phyloP scores from a whole-genome alignment of 2,329 filamentous ascomycete species.

The Sarocladium strictum region DNA sequence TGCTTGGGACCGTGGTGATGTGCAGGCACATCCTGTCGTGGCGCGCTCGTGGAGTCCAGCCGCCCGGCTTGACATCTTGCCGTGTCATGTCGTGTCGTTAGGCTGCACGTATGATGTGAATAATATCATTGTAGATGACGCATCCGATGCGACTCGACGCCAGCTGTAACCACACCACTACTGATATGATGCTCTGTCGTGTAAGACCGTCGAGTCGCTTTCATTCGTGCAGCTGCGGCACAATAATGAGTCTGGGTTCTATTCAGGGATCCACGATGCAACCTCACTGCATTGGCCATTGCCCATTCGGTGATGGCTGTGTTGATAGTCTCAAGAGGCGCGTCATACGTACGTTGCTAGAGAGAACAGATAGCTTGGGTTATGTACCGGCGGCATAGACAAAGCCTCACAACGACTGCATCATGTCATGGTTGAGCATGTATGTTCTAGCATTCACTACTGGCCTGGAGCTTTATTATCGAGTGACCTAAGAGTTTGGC shows the following conservation, averaged over 20 bases:
- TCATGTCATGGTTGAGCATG: not conserved
- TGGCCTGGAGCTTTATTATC: too few species aligned
- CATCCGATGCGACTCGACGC: not conserved
- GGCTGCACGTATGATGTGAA: not conserved
- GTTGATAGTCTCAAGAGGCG: not conserved
- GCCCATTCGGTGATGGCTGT: not conserved
- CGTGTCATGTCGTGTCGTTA: not conserved
- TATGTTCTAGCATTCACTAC: not conserved
- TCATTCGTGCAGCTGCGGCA: not conserved
- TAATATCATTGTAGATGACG: not conserved
- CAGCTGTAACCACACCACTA: slow-evolving; percentile 4
- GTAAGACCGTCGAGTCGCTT: not conserved
- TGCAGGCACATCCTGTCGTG: not conserved
- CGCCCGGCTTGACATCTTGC: slow-evolving; percentile 3
- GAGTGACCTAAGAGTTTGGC: too few species aligned
- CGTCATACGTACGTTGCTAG: too few species aligned
- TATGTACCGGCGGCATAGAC: too few species aligned
- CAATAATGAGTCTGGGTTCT: not conserved
- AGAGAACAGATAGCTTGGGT: too few species aligned
- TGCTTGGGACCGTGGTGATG: not conserved
- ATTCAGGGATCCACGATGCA: not conserved
- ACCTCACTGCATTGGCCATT: not conserved
- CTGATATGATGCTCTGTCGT: not conserved
- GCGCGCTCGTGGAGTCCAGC: not conserved
- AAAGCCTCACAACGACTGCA: not conserved